These are phyloP conservation scores for Leccinum fallax DNA, from an alignment of 1,284 basidiomycete genomes.

Conservation along the genomic window DNA sequence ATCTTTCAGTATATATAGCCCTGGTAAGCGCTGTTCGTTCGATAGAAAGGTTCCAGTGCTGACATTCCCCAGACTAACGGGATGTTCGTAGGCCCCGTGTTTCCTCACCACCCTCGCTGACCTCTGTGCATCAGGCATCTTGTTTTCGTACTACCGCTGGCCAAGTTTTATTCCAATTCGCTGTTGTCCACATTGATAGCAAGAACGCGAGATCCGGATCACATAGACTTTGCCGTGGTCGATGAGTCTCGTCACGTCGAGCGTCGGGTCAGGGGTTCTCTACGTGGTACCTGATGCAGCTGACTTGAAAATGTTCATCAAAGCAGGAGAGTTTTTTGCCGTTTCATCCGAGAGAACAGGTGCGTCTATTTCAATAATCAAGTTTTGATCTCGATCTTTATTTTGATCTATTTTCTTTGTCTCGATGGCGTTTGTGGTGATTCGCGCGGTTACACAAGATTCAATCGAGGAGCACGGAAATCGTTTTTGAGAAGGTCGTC, in stretches of 20 bases:
- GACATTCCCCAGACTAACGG: constrained; percentile 22
- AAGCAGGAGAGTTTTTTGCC: constrained; percentile 18
- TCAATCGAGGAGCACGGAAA: constrained; percentile 19
- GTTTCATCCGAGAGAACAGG: constrained; percentile 16
- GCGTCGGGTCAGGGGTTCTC: constrained; percentile 18
- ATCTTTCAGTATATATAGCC: constrained; percentile 35
- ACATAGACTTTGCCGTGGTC: constrained; percentile 28
- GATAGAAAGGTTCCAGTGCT: neutral
- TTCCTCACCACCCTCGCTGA: constrained; percentile 1
- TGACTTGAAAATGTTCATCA: constrained; percentile 8
- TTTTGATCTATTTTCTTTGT: neutral
- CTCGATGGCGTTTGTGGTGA: neutral
- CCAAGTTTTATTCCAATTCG: constrained; percentile 41
- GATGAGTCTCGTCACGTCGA: constrained; percentile 23
- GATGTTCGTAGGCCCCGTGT: constrained; percentile 13
- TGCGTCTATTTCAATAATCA: neutral
- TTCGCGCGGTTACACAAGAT: neutral
- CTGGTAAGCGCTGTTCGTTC: constrained; percentile 23
- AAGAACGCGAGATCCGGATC: constrained; percentile 22
- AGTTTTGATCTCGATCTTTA: neutral
- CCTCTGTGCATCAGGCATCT: constrained; percentile 25
- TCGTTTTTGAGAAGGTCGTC: constrained; percentile 23
- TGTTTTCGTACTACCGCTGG: constrained; percentile 36
- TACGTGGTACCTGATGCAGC: constrained; percentile 2
- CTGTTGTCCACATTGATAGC: constrained; percentile 38